These are phyloP conservation scores for Heritiera fomes DNA, from an alignment of 345 rosid species.

Conservation along the genomic window DNA sequence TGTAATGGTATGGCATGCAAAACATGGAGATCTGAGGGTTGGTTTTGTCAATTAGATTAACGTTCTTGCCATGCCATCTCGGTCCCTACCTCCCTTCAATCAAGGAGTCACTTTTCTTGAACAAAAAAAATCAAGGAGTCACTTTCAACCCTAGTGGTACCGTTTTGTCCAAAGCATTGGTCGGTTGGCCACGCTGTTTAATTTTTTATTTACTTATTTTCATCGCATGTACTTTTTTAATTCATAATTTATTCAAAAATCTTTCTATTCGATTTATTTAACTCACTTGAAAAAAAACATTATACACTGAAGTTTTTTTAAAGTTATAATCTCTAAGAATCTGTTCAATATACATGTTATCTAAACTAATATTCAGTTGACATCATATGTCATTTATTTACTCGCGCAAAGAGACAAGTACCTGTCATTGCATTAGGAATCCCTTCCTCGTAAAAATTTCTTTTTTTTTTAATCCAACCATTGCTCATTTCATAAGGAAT, in stretches of 20 bases:
- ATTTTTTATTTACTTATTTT: constrained; percentile 17
- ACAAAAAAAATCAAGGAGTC: constrained; percentile 28
- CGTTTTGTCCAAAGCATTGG: constrained; percentile 29
- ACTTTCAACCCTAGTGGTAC: constrained; percentile 31
- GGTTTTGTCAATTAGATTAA: constrained; percentile 9
- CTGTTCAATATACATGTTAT: no score
- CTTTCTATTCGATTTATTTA: no score
- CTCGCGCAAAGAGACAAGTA: constrained; percentile 13
- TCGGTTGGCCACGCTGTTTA: background rate
- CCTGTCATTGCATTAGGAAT: constrained; percentile 36
- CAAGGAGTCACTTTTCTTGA: constrained; percentile 30
- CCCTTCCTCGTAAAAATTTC: constrained; percentile 25
- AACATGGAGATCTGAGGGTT: constrained; percentile 28
- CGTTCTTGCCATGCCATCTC: background rate
- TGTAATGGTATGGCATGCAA: constrained; percentile 28
- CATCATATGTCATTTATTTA: no score
- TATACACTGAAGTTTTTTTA: no score
- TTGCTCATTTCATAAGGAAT: constrained; percentile 30
- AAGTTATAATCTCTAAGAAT: no score
- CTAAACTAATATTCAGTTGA: no score
- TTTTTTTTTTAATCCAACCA: constrained; percentile 23
- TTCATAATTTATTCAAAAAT: no score
- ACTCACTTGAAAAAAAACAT: no score
- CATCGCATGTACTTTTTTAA: background rate
- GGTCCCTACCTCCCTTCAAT: constrained; percentile 22